phyloP scores from a whole-genome alignment of 352 stramenopile genomes.

The Thraustochytrium sp. region DNA sequence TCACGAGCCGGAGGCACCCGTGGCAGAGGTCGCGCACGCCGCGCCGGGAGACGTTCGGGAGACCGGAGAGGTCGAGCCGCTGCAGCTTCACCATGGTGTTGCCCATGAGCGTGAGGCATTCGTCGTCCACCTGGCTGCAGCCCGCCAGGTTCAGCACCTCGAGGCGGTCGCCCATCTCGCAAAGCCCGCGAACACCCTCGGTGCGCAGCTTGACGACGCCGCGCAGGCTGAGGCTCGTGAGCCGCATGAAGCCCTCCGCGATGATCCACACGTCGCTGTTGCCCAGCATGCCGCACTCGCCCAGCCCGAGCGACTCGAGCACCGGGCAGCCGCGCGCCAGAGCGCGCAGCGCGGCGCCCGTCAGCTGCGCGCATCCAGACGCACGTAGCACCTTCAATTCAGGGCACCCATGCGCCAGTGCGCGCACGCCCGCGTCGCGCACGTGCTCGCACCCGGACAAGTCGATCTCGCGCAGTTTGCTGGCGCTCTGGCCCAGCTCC shows the following conservation, averaged over 20 bases:
- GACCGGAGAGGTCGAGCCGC: slow-evolving; percentile 62
- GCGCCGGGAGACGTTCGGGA: slow-evolving; percentile 63
- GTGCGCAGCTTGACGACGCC: slow-evolving; percentile 64
- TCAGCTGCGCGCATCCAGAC: slow-evolving; percentile 73
- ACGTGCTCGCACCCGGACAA: slow-evolving; percentile 79
- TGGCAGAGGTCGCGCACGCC: slow-evolving; percentile 57
- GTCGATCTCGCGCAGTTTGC: slow-evolving; percentile 65
- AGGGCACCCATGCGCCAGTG: slow-evolving; percentile 70
- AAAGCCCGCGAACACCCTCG: slow-evolving; percentile 61
- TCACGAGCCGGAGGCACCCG: slow-evolving; percentile 66
- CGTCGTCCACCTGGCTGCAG: slow-evolving; percentile 68
- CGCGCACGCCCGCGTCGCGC: slow-evolving; percentile 64
- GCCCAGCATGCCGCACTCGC: slow-evolving; percentile 67
- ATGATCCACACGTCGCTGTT: slow-evolving; percentile 66
- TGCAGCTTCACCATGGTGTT: slow-evolving; percentile 49
- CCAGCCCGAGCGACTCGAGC: slow-evolving; percentile 69
- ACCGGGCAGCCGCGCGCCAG: slow-evolving; percentile 65
- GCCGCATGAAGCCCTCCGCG: slow-evolving; percentile 55
- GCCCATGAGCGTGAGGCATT: slow-evolving; percentile 57
- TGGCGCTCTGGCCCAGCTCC: slow-evolving; percentile 73
- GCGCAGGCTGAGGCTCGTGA: slow-evolving; percentile 73
- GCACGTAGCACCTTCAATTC: slow-evolving; percentile 73
- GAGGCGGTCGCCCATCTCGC: slow-evolving; percentile 58
- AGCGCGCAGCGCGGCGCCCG: slow-evolving; percentile 62
- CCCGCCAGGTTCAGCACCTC: slow-evolving; percentile 66